phyloP scores from a whole-genome alignment of 768 basidiomycete species.

The Leccinum variicolor region DNA sequence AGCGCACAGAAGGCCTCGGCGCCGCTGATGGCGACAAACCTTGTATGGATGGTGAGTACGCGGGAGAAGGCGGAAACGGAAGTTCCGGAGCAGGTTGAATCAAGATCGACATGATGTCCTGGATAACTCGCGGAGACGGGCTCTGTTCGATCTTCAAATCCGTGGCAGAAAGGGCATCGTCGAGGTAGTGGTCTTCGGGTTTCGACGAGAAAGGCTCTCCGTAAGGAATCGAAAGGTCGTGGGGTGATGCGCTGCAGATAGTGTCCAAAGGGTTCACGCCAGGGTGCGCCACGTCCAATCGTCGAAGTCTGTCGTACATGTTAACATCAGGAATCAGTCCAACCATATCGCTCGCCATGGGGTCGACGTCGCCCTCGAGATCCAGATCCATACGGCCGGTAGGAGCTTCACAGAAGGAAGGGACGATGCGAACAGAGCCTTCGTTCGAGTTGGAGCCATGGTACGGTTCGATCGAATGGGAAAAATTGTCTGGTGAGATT shows the following conservation, averaged over 20 bases:
- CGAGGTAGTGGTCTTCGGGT: background rate
- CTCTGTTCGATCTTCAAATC: constrained; percentile 7
- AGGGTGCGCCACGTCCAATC: constrained; percentile 11
- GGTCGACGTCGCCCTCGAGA: constrained; percentile 10
- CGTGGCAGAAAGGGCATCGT: background rate
- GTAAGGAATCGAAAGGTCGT: background rate
- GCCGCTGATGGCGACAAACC: background rate
- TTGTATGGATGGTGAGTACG: background rate
- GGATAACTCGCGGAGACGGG: constrained; percentile 28
- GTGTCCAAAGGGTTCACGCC: constrained; percentile 43
- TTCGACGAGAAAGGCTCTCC: background rate
- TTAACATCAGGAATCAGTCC: constrained; percentile 35
- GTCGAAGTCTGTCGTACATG: constrained; percentile 28
- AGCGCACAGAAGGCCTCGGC: background rate
- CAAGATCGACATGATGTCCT: constrained; percentile 32
- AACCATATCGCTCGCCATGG: constrained; percentile 9
- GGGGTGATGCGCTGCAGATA: constrained; percentile 15
- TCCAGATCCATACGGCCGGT: background rate
- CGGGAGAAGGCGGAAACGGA: constrained; percentile 3
- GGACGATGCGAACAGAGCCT: background rate
- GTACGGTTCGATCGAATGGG: background rate
- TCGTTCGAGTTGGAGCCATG: background rate
- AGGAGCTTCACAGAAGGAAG: background rate
- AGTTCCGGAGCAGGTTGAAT: constrained; percentile 14
- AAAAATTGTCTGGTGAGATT: background rate